Base-by-base conservation (phyloP, 129 eudicot genomes). In the Gnaphalium uliginosum region DNA sequence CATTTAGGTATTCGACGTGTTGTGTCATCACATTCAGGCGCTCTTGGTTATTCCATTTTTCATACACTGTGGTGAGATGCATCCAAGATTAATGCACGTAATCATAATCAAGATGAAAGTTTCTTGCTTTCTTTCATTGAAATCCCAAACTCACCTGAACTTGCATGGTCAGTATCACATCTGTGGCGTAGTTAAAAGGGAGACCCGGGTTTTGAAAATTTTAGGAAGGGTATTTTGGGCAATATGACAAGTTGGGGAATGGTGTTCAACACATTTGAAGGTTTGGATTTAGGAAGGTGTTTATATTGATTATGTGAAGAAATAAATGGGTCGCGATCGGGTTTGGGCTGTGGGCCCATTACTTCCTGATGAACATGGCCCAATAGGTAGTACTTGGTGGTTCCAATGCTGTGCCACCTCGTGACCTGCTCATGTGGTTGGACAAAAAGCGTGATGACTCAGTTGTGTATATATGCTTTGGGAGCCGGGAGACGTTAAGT, bases 331-430 rank as follows among this genome's bases (percentile, higher is more conserved):
- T 9, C 89, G 85, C 60, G 71, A 24, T 35, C 72, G 82, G 68
- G 81, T 85, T 62, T 87, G 83, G 82, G 87, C 82, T 0, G 84
- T 87, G 1, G 92, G 92, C 27, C 89, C 87, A 0, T 69, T 85
- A 17, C 59, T 77, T 53, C 84, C 82, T 0, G 30, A 73, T 0
- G 59, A 60, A 6, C 23, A 72, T 27, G 71, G 23, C 25, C 71
- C 54, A 2, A 32, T 37, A 1, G 62, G 5, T 37, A 35, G 60
- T 51, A 58, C 70, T 85, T 25, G 89, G 85, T 4, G 87, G 85
- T 56, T 37, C 76, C 0, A 73, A 73, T 41, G 71, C 1, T 2
- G 82, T 71, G 43, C 68, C 79, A 68, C 60, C 53, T 10, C 24
- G 67, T 5, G 56, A 75, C 8, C 29, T 88, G 1, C 19, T 75